Percentiles rank a stretch among this genome's conserved stretches.
Evolutionary conservation across 176 grass and related monocot genomes (phyloP).

Genomic region (Eragrostis curvula): DNA sequence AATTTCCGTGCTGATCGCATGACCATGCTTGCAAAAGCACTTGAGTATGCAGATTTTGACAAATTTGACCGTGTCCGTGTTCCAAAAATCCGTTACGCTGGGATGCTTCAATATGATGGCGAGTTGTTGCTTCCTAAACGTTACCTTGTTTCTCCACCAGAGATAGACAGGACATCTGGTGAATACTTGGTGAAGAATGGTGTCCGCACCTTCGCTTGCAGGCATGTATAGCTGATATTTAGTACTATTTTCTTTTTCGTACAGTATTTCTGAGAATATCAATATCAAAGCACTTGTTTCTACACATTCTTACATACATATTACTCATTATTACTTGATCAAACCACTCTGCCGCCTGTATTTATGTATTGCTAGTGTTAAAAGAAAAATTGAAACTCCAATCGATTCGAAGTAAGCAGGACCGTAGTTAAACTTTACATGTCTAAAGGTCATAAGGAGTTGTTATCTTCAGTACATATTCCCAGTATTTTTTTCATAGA

Average conservation of each 20-base stretch:
- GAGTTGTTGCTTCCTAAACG: conserved; percentile 80
- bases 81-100: conserved; percentile 90
- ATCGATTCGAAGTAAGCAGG: too few species aligned
- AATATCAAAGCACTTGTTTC: not conserved
- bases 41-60: conserved; percentile 93
- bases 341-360: not conserved
- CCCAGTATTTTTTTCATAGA: too few species aligned
- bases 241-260: not conserved
- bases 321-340: not conserved
- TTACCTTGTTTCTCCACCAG: conserved; percentile 89
- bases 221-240: conserved; percentile 59
- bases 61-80: conserved; percentile 90
- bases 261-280: not conserved
- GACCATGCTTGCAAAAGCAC: conserved; percentile 89
- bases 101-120: conserved; percentile 98
- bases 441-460: not conserved
- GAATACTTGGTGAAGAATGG: conserved; percentile 99
- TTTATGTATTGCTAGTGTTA: not conserved
- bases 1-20: conserved; percentile 99
- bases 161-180: conserved; percentile 96
- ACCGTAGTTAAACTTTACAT: too few species aligned
- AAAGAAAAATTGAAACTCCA: not conserved
- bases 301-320: not conserved
- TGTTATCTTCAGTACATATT: not conserved
- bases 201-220: conserved; percentile 96